Evolutionary conservation across 345 rosid species (phyloP).

Genomic region (Raphanus sativus): DNA sequence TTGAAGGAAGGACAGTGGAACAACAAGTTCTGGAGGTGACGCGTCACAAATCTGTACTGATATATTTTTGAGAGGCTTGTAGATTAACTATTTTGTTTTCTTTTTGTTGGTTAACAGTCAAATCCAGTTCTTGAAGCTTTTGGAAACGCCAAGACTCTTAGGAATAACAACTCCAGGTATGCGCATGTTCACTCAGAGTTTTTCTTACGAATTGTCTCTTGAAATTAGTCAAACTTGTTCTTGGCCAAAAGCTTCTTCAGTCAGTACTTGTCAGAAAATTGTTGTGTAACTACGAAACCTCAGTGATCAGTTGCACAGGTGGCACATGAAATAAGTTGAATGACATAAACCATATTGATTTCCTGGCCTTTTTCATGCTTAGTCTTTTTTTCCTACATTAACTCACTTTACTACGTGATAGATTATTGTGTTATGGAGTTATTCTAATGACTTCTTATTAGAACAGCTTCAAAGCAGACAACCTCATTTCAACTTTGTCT

Average conservation of each 20-base stretch:
- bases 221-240: slow-evolving; percentile 14
- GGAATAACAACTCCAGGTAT: slow-evolving; percentile 99
- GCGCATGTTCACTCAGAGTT: slow-evolving; percentile 15
- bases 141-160: slow-evolving; percentile 98
- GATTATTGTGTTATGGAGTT: background rate
- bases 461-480: background rate
- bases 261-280: background rate
- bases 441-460: background rate
- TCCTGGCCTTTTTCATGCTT: slow-evolving; percentile 18
- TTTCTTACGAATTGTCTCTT: slow-evolving; percentile 11
- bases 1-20: slow-evolving; percentile 99
- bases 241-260: slow-evolving; percentile 9
- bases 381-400: background rate
- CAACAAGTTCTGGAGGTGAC: slow-evolving; percentile 99
- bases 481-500: slow-evolving; percentile 1
- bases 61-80: slow-evolving; percentile 5
- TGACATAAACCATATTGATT: slow-evolving; percentile 1
- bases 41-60: slow-evolving; percentile 14
- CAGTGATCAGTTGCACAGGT: slow-evolving; percentile 4
- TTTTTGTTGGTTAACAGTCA: slow-evolving; percentile 57
- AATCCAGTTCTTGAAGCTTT: slow-evolving; percentile 99
- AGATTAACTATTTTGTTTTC: slow-evolving; percentile 35
- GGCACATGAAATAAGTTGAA: background rate
- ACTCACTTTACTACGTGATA: slow-evolving; percentile 1
- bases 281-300: background rate